Conservation (phyloP, 73 alveolate species). For the Urostyla sp. region DNA sequence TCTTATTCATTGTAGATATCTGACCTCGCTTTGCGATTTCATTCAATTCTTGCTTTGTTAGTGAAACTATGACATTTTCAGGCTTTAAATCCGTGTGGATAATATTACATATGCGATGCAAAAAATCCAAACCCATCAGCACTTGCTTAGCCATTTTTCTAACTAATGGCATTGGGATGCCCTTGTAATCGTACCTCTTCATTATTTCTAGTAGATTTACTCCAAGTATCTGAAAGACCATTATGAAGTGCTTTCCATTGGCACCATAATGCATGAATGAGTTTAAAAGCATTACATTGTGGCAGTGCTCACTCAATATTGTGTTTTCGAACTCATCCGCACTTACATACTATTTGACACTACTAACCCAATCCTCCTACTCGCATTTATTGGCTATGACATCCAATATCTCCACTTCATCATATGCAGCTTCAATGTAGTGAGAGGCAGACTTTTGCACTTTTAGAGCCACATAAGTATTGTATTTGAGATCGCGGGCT, state of each 20-base stretch:
- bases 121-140: constrained; percentile 95
- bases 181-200: constrained; percentile 75
- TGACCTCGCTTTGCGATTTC: constrained; percentile 68
- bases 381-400: constrained; percentile 83
- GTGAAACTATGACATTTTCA: constrained; percentile 89
- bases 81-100: constrained; percentile 98
- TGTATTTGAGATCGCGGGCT: constrained; percentile 88
- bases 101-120: constrained; percentile 93
- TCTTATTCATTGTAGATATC: constrained; percentile 6
- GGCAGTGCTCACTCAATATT: constrained; percentile 54
- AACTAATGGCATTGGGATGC: constrained; percentile 73
- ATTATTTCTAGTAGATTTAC: constrained; percentile 94
- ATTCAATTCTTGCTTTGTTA: constrained; percentile 77
- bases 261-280: constrained; percentile 90
- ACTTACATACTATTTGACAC: constrained; percentile 72
- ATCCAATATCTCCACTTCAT: constrained; percentile 96
- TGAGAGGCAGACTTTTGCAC: constrained; percentile 95
- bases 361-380: constrained; percentile 77
- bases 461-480: constrained; percentile 89
- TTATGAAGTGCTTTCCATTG: constrained; percentile 88
- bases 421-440: constrained; percentile 98
- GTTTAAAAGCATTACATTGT: constrained; percentile 89
- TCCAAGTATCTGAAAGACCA: constrained; percentile 98
- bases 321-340: constrained; percentile 60
- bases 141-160: constrained; percentile 91